phyloP scores from a whole-genome alignment of 2,329 filamentous ascomycete genomes.

The Xylariales sp. region DNA sequence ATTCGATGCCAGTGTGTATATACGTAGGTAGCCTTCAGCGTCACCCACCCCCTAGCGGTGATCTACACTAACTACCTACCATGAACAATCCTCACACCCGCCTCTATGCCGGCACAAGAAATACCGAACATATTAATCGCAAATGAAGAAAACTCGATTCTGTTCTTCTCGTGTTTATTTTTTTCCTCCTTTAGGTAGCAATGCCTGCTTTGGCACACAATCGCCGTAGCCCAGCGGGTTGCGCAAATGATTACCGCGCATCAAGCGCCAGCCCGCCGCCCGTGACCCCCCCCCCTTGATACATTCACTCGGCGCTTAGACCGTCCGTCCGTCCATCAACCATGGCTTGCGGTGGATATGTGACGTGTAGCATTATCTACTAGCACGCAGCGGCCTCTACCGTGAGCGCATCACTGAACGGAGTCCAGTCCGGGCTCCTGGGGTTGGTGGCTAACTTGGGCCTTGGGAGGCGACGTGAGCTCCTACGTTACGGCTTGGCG shows the following conservation, averaged over 20 bases:
- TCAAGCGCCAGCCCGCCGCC: constrained; percentile 31
- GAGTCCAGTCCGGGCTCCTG: too few species aligned
- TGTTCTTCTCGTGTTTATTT: background rate
- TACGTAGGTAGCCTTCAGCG: background rate
- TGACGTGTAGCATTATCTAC: too few species aligned
- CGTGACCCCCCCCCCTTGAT: constrained; percentile 19
- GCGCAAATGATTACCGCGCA: constrained; percentile 31
- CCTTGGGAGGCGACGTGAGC: background rate
- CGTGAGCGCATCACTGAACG: background rate
- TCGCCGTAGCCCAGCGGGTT: constrained; percentile 9
- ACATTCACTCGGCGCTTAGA: background rate
- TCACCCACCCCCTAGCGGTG: background rate
- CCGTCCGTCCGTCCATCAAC: background rate
- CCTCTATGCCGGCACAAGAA: constrained; percentile 1
- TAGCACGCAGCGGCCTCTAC: too few species aligned
- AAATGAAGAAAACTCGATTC: background rate
- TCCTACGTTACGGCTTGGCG: background rate
- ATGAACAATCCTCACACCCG: too few species aligned
- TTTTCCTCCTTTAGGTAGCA: background rate
- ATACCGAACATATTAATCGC: background rate
- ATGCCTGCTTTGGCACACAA: background rate
- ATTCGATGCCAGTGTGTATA: too few species aligned
- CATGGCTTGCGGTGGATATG: background rate
- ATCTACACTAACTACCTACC: too few species aligned
- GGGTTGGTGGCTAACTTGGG: background rate